Evolutionary conservation across 345 rosid species (phyloP), one percentile per base, ranked within the genome.

Genomic region (Pseudoturritis turrita): DNA sequence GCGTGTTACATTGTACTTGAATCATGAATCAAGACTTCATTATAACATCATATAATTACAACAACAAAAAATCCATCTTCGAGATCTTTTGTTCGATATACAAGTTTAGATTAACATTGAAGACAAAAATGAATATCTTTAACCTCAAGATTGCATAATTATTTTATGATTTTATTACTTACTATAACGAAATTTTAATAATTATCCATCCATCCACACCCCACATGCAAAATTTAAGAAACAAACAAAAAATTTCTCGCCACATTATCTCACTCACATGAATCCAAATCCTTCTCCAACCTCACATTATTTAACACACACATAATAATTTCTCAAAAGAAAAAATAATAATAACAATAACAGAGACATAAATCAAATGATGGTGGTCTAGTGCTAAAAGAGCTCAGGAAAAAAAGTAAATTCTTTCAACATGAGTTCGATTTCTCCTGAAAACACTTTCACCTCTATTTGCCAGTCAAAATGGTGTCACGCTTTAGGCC

Each of bases 191-290:
- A 64, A 44, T 55, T 35, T 55, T 36, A 66, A 66, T 74, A 49
- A 74, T 74, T 50, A 44, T 59, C 22, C 62, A 44, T 59, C 22
- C 62, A 67, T 67, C 73, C 49, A 68, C 78, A 74, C 55, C 55
- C 56, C 78, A 74, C 78, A 74, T 67, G 78, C 78, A 67, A 51
- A 65, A 47, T 31, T 67, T 0, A 51, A 66, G 68, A 74, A 41
- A 74, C 50, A 67, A 74, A 74, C 78, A 74, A 74, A 74, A 67
- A 31, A n/a, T 29, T 74, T 41, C 61, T 51, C 78, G 23, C 68
- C 78, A 51, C 78, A 67, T 58, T 67, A 74, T 74, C 73, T 59
- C 73, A 59, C 63, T 37, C 73, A 74, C 73, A 74, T 67, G 62
- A 74, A 22, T 62, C 68, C 73, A 74, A 74, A 74, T 52, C 68